These are phyloP conservation scores for Schwanniomyces vanrijiae DNA, from an alignment of 805 yeast species.

Conservation along the genomic window DNA sequence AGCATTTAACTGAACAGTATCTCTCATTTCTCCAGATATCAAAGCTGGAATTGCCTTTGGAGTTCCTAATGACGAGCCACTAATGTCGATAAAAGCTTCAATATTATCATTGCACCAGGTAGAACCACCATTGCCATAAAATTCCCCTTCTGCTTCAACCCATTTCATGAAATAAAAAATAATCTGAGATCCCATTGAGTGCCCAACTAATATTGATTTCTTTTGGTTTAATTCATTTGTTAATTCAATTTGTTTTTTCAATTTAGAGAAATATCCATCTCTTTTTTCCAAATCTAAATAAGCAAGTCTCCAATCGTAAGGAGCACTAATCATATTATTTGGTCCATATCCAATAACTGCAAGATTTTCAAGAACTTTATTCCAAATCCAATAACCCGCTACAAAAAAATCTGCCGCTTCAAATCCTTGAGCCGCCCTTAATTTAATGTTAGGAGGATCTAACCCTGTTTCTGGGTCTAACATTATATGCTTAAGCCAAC, in stretches of 20 bases:
- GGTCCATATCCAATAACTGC: slow-evolving; percentile 95
- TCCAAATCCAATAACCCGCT: slow-evolving; percentile 99
- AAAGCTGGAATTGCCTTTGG: slow-evolving; percentile 92
- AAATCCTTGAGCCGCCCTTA: slow-evolving; percentile 93
- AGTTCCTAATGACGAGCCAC: slow-evolving; percentile 90
- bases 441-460: slow-evolving; percentile 79
- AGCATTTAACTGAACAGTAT: slow-evolving; percentile 90
- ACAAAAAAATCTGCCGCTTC: slow-evolving; percentile 96
- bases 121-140: slow-evolving; percentile 88
- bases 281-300: slow-evolving; percentile 85
- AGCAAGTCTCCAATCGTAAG: slow-evolving; percentile 95
- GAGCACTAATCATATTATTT: slow-evolving; percentile 83
- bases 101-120: slow-evolving; percentile 85
- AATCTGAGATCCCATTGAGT: slow-evolving; percentile 96
- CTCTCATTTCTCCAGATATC: slow-evolving; percentile 97
- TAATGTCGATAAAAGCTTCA: slow-evolving; percentile 78
- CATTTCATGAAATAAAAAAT: slow-evolving; percentile 88
- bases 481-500: slow-evolving; percentile 93
- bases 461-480: slow-evolving; percentile 88
- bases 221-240: slow-evolving; percentile 51
- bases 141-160: slow-evolving; percentile 86
- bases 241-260: slow-evolving; percentile 73
- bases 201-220: slow-evolving; percentile 79
- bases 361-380: slow-evolving; percentile 87
- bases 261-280: slow-evolving; percentile 79